Base-by-base conservation (phyloP, 495 filamentous ascomycete genomes). In the Lophium mytilinum region DNA sequence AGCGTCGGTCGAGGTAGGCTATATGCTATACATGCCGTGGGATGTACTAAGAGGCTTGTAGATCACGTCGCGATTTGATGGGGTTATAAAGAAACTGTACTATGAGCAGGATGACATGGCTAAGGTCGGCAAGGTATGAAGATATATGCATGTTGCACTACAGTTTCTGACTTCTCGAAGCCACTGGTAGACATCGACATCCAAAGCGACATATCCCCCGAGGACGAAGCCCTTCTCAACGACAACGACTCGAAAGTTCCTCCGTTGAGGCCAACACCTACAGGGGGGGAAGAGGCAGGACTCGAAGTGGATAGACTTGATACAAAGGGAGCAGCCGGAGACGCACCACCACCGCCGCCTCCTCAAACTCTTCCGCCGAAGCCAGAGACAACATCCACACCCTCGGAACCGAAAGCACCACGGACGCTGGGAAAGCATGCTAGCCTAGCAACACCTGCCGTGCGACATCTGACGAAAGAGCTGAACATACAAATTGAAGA, bases 51-150 rank as follows among this genome's bases (percentile, higher is more conserved):
- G 33, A 55, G 43, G 51, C 43, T 9, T 30, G 10, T 55, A 88
- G 81, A 99, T 99, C 53, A 96, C 93, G 33, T 95, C 90, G 52
- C 81, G 90, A 48, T 99, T 93, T 67, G 87, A 90, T 54, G 94
- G 93, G 15, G 86, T 97, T 1, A 91, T 99, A 50, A 96, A 95
- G 75, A 96, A 90, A 73, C 77, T 99, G 30, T 82, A 97, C 69
- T 97, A 95, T 67, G 89, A 96, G 50, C 83, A 91, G 14, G 94
- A 95, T 55, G 93, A 97, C 60, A 95, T 95, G 77, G 91, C 92
- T 18, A 87, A 89, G 65, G 95, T 96, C 9, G 93, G 93, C 56
- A 89, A 75, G 60, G 71, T 71, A 49, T 40, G 56, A 18, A 9
- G 1, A 15, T 17, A 11, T 7, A 36, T 1, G 3, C 11, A 5